A percentile compares a stretch with the other conserved stretches of the same genome.
phyloP scores from a whole-genome alignment of 2,329 filamentous ascomycete species.

The Chrysoporthe austroafricana region DNA sequence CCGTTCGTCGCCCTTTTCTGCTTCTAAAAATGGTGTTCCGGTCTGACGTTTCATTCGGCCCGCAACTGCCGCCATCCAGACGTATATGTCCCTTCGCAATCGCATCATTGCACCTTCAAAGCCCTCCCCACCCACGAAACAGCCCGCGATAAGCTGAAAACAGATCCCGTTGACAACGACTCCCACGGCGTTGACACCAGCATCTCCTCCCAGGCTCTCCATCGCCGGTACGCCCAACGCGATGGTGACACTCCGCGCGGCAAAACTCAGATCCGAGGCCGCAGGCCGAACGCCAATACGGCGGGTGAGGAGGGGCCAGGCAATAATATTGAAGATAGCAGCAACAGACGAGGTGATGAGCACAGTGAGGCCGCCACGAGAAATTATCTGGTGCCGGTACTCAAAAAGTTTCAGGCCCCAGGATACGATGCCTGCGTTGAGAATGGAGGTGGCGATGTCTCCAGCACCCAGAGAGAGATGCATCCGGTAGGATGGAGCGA shows the following conservation, averaged over 20 bases:
- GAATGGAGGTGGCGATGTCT: slow-evolving; percentile 51
- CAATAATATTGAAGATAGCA: slow-evolving; percentile 48
- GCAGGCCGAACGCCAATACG: slow-evolving; percentile 41
- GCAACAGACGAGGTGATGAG: slow-evolving; percentile 42
- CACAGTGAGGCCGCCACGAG: slow-evolving; percentile 45
- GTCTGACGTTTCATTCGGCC: neutral
- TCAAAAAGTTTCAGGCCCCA: slow-evolving; percentile 60
- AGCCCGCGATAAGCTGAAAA: slow-evolving; percentile 41
- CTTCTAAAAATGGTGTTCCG: neutral
- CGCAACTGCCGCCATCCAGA: neutral
- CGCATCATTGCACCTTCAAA: neutral
- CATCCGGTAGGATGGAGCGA: neutral
- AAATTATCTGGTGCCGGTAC: slow-evolving; percentile 51
- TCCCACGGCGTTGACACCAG: slow-evolving; percentile 52
- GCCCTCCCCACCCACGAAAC: slow-evolving; percentile 32
- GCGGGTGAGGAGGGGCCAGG: slow-evolving; percentile 44
- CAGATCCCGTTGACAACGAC: slow-evolving; percentile 56
- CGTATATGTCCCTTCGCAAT: neutral
- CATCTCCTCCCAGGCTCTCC: slow-evolving; percentile 48
- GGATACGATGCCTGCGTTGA: slow-evolving; percentile 54
- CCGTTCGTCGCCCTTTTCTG: neutral
- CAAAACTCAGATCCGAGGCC: slow-evolving; percentile 48
- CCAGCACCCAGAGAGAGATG: slow-evolving; percentile 45
- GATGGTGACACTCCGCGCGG: slow-evolving; percentile 54
- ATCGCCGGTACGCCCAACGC: slow-evolving; percentile 54